Conservation (phyloP, 805 yeast species). For the Saturnispora halmiae region DNA sequence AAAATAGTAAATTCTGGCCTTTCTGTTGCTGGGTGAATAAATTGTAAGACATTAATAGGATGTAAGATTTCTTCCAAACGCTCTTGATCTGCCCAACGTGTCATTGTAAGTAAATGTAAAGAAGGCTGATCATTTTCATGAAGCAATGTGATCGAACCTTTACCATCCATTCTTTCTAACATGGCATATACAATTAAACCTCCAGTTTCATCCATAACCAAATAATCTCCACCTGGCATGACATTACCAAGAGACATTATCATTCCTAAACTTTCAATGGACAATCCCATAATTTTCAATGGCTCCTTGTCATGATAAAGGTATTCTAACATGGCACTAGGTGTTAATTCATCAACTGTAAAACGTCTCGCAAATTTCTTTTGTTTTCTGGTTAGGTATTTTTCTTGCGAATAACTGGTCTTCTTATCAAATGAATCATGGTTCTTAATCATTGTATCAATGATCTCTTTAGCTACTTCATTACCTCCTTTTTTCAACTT, state of each 20-base stretch:
- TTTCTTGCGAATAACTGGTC: slow-evolving; percentile 83
- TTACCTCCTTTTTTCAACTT: slow-evolving; percentile 61
- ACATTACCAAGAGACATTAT: slow-evolving; percentile 72
- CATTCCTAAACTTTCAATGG: slow-evolving; percentile 75
- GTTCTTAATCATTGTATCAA: slow-evolving; percentile 70
- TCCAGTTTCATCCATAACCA: slow-evolving; percentile 90
- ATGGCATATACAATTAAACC: slow-evolving; percentile 80
- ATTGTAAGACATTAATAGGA: slow-evolving; percentile 68
- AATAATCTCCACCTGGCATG: slow-evolving; percentile 80
- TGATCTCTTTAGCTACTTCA: slow-evolving; percentile 64
- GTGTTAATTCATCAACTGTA: slow-evolving; percentile 67
- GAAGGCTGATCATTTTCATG: slow-evolving; percentile 96
- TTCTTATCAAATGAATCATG: slow-evolving; percentile 85
- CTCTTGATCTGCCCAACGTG: slow-evolving; percentile 45
- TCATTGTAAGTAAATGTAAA: slow-evolving; percentile 55
- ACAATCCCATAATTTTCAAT: slow-evolving; percentile 63
- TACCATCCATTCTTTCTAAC: slow-evolving; percentile 85
- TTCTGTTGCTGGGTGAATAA: slow-evolving; percentile 65
- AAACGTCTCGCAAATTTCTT: slow-evolving; percentile 83
- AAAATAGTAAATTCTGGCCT: slow-evolving; percentile 35
- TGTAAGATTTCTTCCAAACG: slow-evolving; percentile 29
- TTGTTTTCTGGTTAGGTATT: slow-evolving; percentile 84
- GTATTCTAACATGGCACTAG: slow-evolving; percentile 62
- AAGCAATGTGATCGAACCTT: slow-evolving; percentile 54
- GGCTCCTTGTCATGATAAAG: slow-evolving; percentile 67